Evolutionary conservation across 2,329 filamentous ascomycete genomes (phyloP).

Genomic region (Stachybotrys chartarum): DNA sequence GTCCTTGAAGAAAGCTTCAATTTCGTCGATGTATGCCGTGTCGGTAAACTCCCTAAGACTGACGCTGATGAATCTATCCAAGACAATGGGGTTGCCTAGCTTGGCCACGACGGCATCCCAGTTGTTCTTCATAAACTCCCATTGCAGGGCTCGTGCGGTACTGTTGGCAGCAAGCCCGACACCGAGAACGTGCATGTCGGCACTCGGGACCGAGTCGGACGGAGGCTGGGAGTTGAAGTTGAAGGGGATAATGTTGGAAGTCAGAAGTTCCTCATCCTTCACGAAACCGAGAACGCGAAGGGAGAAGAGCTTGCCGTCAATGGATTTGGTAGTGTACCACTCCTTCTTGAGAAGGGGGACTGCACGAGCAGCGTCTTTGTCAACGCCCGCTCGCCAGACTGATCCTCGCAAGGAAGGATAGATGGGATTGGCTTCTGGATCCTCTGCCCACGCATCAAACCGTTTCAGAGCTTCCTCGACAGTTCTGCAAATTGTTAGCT

Average conservation of each 20-base stretch:
- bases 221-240: slow-evolving; percentile 62
- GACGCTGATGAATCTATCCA: slow-evolving; percentile 81
- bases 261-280: slow-evolving; percentile 60
- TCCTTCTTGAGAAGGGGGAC: slow-evolving; percentile 77
- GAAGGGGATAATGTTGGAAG: slow-evolving; percentile 62
- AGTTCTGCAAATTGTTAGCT: slow-evolving; percentile 38
- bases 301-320: slow-evolving; percentile 86
- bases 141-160: slow-evolving; percentile 65
- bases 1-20: slow-evolving; percentile 74
- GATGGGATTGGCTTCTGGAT: slow-evolving; percentile 61
- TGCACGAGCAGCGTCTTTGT: slow-evolving; percentile 57
- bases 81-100: slow-evolving; percentile 75
- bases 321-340: slow-evolving; percentile 72
- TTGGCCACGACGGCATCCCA: slow-evolving; percentile 68
- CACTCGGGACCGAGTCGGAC: slow-evolving; percentile 63
- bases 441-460: slow-evolving; percentile 72
- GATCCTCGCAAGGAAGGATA: slow-evolving; percentile 75
- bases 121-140: slow-evolving; percentile 79
- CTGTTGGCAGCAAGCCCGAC: slow-evolving; percentile 65
- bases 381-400: slow-evolving; percentile 73
- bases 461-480: slow-evolving; percentile 67
- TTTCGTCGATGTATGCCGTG: slow-evolving; percentile 61
- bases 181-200: slow-evolving; percentile 83
- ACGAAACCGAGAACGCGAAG: slow-evolving; percentile 70
- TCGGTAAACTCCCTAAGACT: slow-evolving; percentile 75